phyloP scores from a whole-genome alignment of 441 rosid genomes.

The Adansonia rubrostipa region DNA sequence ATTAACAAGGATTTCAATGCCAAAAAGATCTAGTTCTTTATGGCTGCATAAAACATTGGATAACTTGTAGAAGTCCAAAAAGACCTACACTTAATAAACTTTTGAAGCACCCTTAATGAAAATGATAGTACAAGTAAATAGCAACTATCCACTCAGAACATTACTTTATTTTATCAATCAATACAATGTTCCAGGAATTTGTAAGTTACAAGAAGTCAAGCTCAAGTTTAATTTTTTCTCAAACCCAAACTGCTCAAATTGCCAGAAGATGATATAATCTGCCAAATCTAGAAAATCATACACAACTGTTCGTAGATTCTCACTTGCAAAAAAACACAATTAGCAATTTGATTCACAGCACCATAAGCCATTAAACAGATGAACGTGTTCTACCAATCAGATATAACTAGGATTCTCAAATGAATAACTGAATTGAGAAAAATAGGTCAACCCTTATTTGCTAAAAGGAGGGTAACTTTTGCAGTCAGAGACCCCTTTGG shows the following conservation, averaged over 20 bases:
- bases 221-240: background rate
- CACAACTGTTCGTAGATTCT: background rate
- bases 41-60: background rate
- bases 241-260: background rate
- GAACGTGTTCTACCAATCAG: background rate
- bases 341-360: constrained; percentile 20
- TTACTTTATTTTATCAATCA: background rate
- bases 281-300: background rate
- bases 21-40: background rate
- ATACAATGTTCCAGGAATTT: background rate
- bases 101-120: background rate
- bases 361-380: constrained; percentile 8
- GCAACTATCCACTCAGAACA: background rate
- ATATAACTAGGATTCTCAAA: constrained; percentile 6
- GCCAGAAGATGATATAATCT: background rate
- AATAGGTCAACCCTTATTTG: background rate
- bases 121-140: background rate
- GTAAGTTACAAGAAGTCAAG: background rate
- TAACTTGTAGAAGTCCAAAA: background rate
- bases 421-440: background rate
- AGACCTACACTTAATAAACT: background rate
- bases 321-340: background rate
- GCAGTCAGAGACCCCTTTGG: constrained; percentile 3
- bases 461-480: background rate
- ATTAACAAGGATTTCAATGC: background rate